Base-by-base conservation (phyloP, 176 grass and related monocot genomes). In the Juncus inflexus region DNA sequence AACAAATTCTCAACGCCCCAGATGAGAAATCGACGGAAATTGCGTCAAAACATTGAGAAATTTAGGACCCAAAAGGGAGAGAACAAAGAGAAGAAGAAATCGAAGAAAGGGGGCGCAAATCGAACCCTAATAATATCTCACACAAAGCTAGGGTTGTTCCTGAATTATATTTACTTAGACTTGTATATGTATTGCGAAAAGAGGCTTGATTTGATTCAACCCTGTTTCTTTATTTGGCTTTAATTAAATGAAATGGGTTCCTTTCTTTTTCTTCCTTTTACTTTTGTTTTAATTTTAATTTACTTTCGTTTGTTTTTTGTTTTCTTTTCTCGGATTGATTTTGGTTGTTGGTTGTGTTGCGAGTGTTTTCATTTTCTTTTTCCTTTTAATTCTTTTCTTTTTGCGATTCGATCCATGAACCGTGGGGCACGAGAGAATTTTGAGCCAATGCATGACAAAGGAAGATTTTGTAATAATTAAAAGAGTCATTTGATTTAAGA, bases 361-460 rank as follows among this genome's bases (percentile, higher is more conserved):
- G 51, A 55, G 37, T 40, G 7, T 55, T 41, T 19, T 52, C 52
- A 57, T 59, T 71, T 42, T 71, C 42, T 58, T 59, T 69, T 60
- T 38, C 39, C 58, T 71, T 60, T 41, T 47, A 57, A 57, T 59
- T 59, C 53, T 71, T 71, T 71, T 56, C 50, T 56, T 56, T 71
- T 71, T 71, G 53, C 58, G 68, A 71, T 71, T 71, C 68, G 37
- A 60, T 71, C 68, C 68, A 71, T 71, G 54, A 9, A 71, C 54
- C 68, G 68, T 71, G 68, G 68, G 54, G 7, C 52, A 71, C 5
- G 37, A 58, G 35, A 69, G 35, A 71, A 55, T 57, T 71, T 58
- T 55, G 55, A 57, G 67, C 52, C 67, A 40, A 52, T 55, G 67
- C 67, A 71, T 71, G 68, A 71, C 55, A 71, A 55, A 40, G 43